These are phyloP conservation scores for Erysimum pusillum DNA, from an alignment of 441 rosid genomes.

Conservation along the genomic window DNA sequence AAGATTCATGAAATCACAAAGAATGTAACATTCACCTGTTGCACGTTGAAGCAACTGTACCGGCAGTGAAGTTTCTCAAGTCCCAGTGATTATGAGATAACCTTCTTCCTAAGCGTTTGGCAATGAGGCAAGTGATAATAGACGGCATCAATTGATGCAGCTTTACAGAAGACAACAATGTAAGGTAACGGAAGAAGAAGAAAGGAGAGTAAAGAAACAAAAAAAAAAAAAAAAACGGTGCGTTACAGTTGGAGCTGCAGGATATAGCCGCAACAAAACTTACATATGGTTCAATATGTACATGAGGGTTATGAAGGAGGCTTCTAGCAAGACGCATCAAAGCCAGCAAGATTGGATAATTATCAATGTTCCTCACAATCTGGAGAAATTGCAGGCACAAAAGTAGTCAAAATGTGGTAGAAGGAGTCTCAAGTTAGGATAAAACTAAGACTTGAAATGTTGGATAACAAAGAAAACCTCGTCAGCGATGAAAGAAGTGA, in stretches of 20 bases:
- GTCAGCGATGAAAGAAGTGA: constrained; percentile 67
- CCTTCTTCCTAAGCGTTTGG: constrained; percentile 65
- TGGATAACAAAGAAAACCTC: constrained; percentile 52
- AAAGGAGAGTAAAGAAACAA: constrained; percentile 10
- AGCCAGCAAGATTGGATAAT: constrained; percentile 56
- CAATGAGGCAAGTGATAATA: constrained; percentile 67
- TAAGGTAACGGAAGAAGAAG: constrained; percentile 30
- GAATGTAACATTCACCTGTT: constrained; percentile 54
- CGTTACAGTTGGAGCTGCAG: constrained; percentile 3
- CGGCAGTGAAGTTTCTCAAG: constrained; percentile 65
- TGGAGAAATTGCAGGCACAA: constrained; percentile 35
- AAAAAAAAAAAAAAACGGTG: neutral
- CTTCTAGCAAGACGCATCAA: constrained; percentile 68
- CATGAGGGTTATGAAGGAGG: constrained; percentile 65
- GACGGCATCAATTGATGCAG: constrained; percentile 76
- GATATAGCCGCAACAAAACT: constrained; percentile 41
- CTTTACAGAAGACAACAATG: constrained; percentile 47
- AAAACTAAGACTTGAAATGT: constrained; percentile 10
- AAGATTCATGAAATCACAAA: constrained; percentile 30
- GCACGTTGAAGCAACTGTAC: constrained; percentile 59
- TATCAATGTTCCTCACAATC: constrained; percentile 62
- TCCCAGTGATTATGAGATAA: constrained; percentile 71
- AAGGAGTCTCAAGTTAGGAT: constrained; percentile 7
- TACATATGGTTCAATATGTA: constrained; percentile 73
- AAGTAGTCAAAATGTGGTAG: constrained; percentile 23